A percentile compares a stretch with the other conserved stretches of the same genome.
phyloP scores from a whole-genome alignment of 2,329 filamentous ascomycete species.

The Aspergillus piperis region DNA sequence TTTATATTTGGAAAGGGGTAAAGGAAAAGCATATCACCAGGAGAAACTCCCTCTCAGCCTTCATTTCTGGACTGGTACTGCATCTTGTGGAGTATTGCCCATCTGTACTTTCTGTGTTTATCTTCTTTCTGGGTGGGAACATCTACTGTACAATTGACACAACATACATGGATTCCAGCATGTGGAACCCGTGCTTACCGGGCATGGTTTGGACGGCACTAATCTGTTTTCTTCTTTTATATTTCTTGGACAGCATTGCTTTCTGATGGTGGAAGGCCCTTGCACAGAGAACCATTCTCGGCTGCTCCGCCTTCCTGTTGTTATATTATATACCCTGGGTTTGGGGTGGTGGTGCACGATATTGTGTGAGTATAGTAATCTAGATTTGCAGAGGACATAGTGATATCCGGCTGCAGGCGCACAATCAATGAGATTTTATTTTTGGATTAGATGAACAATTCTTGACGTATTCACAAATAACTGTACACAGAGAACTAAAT shows the following conservation, averaged over 20 bases:
- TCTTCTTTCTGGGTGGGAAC: constrained; percentile 6
- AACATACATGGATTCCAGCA: constrained; percentile 4
- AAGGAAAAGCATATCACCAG: constrained; percentile 1
- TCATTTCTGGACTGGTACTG: constrained; percentile 1
- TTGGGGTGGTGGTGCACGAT: constrained; percentile 4
- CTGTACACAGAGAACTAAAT: not conserved
- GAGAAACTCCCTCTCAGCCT: not conserved
- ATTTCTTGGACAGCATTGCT: not conserved
- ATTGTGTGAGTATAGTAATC: constrained; percentile 8
- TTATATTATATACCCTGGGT: constrained; percentile 14
- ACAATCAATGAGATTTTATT: not conserved
- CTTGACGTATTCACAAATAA: not conserved
- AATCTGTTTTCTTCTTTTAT: not conserved
- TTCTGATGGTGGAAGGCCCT: not conserved
- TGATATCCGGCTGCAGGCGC: not conserved
- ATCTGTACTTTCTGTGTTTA: constrained; percentile 9
- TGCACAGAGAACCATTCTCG: constrained; percentile 3
- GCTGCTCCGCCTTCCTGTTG: not conserved
- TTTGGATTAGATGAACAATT: not conserved
- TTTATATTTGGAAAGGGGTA: not conserved
- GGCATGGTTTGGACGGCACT: constrained; percentile 2
- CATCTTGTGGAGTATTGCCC: constrained; percentile 9
- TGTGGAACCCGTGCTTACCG: not conserved
- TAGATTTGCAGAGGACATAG: constrained; percentile 3
- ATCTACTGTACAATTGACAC: constrained; percentile 17